Percentiles rank a stretch among this genome's conserved stretches.
Conservation (phyloP, 2,329 filamentous ascomycete genomes). For the Byssoonygena ceratinophila region DNA sequence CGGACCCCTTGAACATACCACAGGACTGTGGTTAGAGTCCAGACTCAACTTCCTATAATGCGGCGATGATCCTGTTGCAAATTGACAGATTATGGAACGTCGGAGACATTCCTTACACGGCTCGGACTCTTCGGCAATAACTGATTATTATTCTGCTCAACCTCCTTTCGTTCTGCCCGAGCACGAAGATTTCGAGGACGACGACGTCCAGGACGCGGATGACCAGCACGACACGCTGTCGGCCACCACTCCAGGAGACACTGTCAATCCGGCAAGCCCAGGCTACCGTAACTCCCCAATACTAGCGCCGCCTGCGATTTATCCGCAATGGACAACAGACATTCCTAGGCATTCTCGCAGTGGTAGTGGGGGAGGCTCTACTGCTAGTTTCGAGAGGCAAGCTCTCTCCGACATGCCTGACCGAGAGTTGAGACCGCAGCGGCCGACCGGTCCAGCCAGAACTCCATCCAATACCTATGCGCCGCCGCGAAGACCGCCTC, state of each 20-base stretch:
- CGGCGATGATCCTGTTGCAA: slow-evolving; percentile 10
- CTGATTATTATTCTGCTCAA: slow-evolving; percentile 7
- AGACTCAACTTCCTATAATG: slow-evolving; percentile 10
- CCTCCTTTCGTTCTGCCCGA: slow-evolving; percentile 10
- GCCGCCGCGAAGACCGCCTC: slow-evolving; percentile 46
- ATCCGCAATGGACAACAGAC: slow-evolving; percentile 14
- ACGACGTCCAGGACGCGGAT: slow-evolving; percentile 1
- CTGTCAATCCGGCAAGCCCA: not conserved
- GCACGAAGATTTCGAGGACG: slow-evolving; percentile 5
- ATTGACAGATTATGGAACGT: slow-evolving; percentile 10
- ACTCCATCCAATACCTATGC: slow-evolving; percentile 75
- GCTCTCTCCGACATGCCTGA: slow-evolving; percentile 24
- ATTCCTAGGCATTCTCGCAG: slow-evolving; percentile 32
- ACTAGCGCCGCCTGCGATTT: slow-evolving; percentile 10
- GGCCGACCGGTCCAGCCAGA: slow-evolving; percentile 57
- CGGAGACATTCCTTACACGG: slow-evolving; percentile 9
- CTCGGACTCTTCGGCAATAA: slow-evolving; percentile 1
- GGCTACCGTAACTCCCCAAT: not conserved
- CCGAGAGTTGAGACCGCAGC: slow-evolving; percentile 45
- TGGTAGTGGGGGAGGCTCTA: slow-evolving; percentile 32
- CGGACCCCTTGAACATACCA: slow-evolving; percentile 3
- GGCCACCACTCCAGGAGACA: not conserved
- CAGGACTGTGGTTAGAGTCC: too few species aligned
- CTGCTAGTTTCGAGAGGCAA: slow-evolving; percentile 28
- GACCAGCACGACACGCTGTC: slow-evolving; percentile 1